Evolutionary conservation across 768 basidiomycete species (phyloP).

Genomic region (Neoboletus brunneissimus): DNA sequence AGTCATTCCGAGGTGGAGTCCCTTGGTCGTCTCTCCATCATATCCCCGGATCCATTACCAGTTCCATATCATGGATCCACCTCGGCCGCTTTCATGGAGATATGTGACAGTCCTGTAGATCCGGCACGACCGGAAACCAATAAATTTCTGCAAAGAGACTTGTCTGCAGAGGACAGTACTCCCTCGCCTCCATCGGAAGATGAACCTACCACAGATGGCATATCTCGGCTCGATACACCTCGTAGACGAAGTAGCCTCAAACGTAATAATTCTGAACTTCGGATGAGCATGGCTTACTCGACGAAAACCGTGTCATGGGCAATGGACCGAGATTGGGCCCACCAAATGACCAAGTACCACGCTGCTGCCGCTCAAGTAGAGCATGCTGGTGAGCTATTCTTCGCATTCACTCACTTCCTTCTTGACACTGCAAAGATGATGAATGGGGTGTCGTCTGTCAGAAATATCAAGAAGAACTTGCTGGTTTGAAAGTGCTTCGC

Average conservation of each 20-base stretch:
- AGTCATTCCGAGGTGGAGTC: slow-evolving; percentile 25
- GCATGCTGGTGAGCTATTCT: slow-evolving; percentile 33
- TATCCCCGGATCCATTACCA: slow-evolving; percentile 45
- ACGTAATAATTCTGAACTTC: slow-evolving; percentile 46
- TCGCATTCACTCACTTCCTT: neutral
- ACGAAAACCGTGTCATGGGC: slow-evolving; percentile 75
- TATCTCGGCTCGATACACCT: slow-evolving; percentile 34
- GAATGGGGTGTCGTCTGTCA: slow-evolving; percentile 59
- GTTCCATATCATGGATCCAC: slow-evolving; percentile 43
- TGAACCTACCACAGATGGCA: slow-evolving; percentile 30
- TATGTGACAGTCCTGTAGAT: slow-evolving; percentile 35
- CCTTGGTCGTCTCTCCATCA: slow-evolving; percentile 26
- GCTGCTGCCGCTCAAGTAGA: slow-evolving; percentile 41
- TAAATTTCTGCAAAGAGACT: slow-evolving; percentile 15
- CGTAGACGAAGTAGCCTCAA: slow-evolving; percentile 65
- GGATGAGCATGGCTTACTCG: slow-evolving; percentile 47
- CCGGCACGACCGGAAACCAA: slow-evolving; percentile 7
- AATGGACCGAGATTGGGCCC: slow-evolving; percentile 59
- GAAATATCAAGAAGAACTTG: slow-evolving; percentile 61
- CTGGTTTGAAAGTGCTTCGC: slow-evolving; percentile 55
- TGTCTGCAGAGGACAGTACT: slow-evolving; percentile 19
- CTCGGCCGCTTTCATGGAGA: slow-evolving; percentile 29
- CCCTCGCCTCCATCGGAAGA: slow-evolving; percentile 34
- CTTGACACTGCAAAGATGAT: slow-evolving; percentile 38
- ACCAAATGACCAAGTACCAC: slow-evolving; percentile 51